phyloP scores from a whole-genome alignment of 345 rosid species.

The Xanthoceras sorbifolium region DNA sequence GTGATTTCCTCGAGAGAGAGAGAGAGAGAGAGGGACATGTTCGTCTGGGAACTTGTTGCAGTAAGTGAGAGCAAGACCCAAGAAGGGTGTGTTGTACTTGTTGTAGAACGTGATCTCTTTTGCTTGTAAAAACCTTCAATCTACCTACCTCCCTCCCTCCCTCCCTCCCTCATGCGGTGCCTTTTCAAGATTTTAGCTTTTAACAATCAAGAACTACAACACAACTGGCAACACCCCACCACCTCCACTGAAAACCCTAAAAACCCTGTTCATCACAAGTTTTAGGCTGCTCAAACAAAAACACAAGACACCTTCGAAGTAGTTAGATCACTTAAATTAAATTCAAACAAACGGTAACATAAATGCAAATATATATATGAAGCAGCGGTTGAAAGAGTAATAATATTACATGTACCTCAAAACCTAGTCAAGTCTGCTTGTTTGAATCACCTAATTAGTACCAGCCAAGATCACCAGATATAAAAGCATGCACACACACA shows the following conservation, averaged over 20 bases:
- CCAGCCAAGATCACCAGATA: neutral
- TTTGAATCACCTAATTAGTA: neutral
- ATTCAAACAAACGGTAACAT: neutral
- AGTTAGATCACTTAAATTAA: neutral
- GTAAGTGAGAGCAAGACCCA: slow-evolving; percentile 50
- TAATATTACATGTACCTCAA: neutral
- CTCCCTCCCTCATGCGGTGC: slow-evolving; percentile 20
- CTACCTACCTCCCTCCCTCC: slow-evolving; percentile 4
- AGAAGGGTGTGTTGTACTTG: slow-evolving; percentile 42
- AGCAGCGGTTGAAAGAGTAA: neutral
- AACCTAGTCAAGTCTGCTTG: neutral
- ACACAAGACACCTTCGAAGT: neutral
- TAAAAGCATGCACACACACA: neutral
- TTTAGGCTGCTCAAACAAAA: slow-evolving; percentile 2
- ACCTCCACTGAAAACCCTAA: slow-evolving; percentile 38
- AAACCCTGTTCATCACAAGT: neutral
- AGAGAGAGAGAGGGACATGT: slow-evolving; percentile 28
- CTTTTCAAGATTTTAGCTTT: slow-evolving; percentile 15
- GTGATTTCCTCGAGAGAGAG: no score
- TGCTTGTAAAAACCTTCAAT: neutral
- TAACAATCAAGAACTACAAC: no score
- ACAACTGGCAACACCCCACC: neutral
- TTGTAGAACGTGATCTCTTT: slow-evolving; percentile 34
- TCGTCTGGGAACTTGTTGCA: slow-evolving; percentile 77
- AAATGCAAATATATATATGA: no score